Evolutionary conservation across 768 basidiomycete species (phyloP), one percentile per base, ranked within the genome.

Genomic region (Suillus ampliporus): DNA sequence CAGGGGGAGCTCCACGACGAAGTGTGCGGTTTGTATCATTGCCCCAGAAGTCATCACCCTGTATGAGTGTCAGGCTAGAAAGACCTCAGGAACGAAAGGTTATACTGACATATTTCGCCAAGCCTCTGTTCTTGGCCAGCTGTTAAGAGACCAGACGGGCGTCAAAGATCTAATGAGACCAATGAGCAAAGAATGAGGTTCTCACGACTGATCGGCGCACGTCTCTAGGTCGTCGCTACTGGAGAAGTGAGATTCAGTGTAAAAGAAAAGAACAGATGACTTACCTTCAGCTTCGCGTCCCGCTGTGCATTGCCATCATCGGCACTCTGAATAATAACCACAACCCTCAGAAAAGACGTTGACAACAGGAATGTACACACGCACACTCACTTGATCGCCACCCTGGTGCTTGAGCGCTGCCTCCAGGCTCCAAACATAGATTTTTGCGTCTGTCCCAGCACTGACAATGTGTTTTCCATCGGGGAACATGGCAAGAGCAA

Each of bases 401-500:
- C 41, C 17, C 5, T 31, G 31, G 3, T 31, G 17, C 15, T 50
- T 9, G 8, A 58, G 47, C 11, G 17, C 44, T n/a, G 19, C 44
- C 74, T 86, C 86, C 9, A 81, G 85, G 67, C 94, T 87, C 95
- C 95, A 97, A 0, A 94, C 83, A 5, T 90, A 87, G 1, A 96
- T 76, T 43, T 83, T 79, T 63, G 86, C 82, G 72, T 97, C 94
- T 69, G 84, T 84, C 0, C 94, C 94, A 11, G 87, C 93, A 68
- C 90, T 93, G 4, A 88, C 92, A 7, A 97, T 81, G 60, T 88
- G 86, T 68, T 83, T 88, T 11, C 90, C 94, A 77, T 97, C 94
- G 2, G 83, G 81, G 67, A 90, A 94, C 47, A 95, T 69, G 5
- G 93, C 91, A 4, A 97, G 80, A 6, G 85, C 81, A 38, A 90